Evolutionary conservation across 2,329 filamentous ascomycete species (phyloP).

Genomic region (Pseudocercospora crystallina): DNA sequence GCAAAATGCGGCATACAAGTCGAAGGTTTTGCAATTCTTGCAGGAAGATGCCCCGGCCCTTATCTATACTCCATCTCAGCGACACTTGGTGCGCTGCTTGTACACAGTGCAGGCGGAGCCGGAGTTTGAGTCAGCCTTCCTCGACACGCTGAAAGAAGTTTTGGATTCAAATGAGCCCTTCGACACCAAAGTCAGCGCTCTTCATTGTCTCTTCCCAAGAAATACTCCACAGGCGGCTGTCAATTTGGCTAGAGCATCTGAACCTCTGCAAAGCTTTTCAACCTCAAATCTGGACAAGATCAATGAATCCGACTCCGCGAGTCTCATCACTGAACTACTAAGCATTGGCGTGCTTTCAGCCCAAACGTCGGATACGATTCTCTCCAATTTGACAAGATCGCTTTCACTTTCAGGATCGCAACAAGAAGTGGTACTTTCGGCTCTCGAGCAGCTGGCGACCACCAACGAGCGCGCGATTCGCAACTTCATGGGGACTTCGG

Average conservation of each 20-base stretch:
- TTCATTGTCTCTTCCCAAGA: slow-evolving; percentile 33
- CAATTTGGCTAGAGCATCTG: slow-evolving; percentile 36
- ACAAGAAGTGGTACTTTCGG: slow-evolving; percentile 10
- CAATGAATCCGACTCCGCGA: not conserved
- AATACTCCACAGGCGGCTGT: slow-evolving; percentile 38
- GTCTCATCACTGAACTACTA: slow-evolving; percentile 23
- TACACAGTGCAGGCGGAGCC: slow-evolving; percentile 45
- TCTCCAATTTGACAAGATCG: slow-evolving; percentile 40
- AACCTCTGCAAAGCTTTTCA: slow-evolving; percentile 7
- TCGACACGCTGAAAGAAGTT: slow-evolving; percentile 19
- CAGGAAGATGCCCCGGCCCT: slow-evolving; percentile 58
- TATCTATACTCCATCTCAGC: slow-evolving; percentile 66
- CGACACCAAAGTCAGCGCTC: slow-evolving; percentile 22
- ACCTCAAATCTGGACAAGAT: not conserved
- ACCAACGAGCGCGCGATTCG: slow-evolving; percentile 39
- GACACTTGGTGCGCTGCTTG: slow-evolving; percentile 65
- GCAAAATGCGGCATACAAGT: slow-evolving; percentile 44
- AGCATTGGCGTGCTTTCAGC: slow-evolving; percentile 32
- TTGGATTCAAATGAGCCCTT: slow-evolving; percentile 23
- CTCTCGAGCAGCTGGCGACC: slow-evolving; percentile 41
- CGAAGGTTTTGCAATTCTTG: slow-evolving; percentile 48
- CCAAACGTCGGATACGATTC: slow-evolving; percentile 39
- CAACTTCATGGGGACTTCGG: slow-evolving; percentile 48
- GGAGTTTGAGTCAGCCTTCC: slow-evolving; percentile 34
- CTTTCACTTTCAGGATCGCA: slow-evolving; percentile 36